Base-by-base conservation (phyloP, 805 yeast genomes). In the Metschnikowia koreensis region DNA sequence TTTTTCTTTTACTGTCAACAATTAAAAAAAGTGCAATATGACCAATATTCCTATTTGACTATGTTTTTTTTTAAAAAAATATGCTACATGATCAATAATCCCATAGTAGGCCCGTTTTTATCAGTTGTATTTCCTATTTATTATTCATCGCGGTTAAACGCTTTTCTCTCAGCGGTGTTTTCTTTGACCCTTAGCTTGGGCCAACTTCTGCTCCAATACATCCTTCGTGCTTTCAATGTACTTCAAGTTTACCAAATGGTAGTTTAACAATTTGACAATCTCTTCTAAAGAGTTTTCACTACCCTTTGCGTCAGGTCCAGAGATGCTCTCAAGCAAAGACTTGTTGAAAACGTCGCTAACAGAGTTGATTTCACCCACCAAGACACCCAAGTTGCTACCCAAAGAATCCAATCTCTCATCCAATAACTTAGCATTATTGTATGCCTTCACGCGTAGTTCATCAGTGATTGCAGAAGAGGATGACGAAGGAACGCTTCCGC, bases 361-460 rank as follows among this genome's bases (percentile, higher is more conserved):
- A 36, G 82, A 84, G 66, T 92, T 91, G 52, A 91, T 87, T 67
- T 91, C 97, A 26, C 81, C 79, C 43, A 91, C 88, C 63, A 91
- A 75, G 0, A 91, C 80, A 1, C 88, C 72, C 60, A 91, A 79
- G 64, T 89, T 91, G 34, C 81, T 76, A 8, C 96, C 96, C 64
- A 94, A 75, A 11, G 80, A 72, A 59, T 87, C 96, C 55, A 94
- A 72, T 63, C 87, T 88, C 60, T 85, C 91, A 65, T 89, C 96
- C 55, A 94, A 74, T 40, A 83, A 75, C 64, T 91, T 96, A 0
- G 98, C 97, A 33, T 91, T 81, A 56, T 81, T 83, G 67, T 93
- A 94, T 0, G 97, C 96, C 59, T 87, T 87, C 64, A 87, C 93
- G 65, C 99, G 83, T 64, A 90, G 88, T 66, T 87, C 88, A 65